Evolutionary conservation across 1,284 basidiomycete genomes (phyloP).

Genomic region (Hortiboletus rubellus): DNA sequence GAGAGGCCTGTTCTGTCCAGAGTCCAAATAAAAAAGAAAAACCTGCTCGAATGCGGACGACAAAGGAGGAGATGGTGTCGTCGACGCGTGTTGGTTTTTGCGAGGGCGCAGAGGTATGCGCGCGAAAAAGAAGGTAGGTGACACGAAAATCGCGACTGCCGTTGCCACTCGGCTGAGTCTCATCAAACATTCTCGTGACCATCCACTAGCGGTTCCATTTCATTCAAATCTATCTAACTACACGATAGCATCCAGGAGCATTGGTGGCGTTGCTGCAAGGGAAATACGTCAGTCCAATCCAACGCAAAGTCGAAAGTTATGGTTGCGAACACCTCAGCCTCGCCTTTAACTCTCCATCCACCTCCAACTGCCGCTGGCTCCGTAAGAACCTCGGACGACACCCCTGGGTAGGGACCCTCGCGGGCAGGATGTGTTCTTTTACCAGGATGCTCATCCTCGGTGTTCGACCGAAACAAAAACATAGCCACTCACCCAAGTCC

Average conservation of each 20-base stretch:
- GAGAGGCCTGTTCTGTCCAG: not conserved
- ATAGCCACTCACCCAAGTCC: slow-evolving; percentile 8
- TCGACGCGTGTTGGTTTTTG: slow-evolving; percentile 18
- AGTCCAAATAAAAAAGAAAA: slow-evolving; percentile 6
- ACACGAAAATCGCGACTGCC: not conserved
- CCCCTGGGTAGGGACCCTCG: slow-evolving; percentile 33
- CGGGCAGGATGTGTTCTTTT: slow-evolving; percentile 72
- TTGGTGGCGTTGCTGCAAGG: slow-evolving; percentile 1
- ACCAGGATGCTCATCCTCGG: slow-evolving; percentile 84
- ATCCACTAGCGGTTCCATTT: not conserved
- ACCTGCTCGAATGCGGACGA: not conserved
- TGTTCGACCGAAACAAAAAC: slow-evolving; percentile 22
- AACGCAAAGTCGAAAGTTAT: not conserved
- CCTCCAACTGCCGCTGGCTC: slow-evolving; percentile 50
- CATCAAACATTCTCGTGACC: not conserved
- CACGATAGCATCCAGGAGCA: not conserved
- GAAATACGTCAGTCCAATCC: slow-evolving; percentile 1
- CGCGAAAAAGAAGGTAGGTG: slow-evolving; percentile 18
- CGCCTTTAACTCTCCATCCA: slow-evolving; percentile 79
- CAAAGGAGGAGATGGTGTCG: not conserved
- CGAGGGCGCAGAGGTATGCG: slow-evolving; percentile 6
- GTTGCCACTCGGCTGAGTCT: slow-evolving; percentile 22
- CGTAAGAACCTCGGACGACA: slow-evolving; percentile 28
- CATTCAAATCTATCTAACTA: slow-evolving; percentile 3
- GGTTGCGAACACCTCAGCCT: slow-evolving; percentile 63